phyloP scores from a whole-genome alignment of 1,284 basidiomycete species.

The Polyporus tsugae region DNA sequence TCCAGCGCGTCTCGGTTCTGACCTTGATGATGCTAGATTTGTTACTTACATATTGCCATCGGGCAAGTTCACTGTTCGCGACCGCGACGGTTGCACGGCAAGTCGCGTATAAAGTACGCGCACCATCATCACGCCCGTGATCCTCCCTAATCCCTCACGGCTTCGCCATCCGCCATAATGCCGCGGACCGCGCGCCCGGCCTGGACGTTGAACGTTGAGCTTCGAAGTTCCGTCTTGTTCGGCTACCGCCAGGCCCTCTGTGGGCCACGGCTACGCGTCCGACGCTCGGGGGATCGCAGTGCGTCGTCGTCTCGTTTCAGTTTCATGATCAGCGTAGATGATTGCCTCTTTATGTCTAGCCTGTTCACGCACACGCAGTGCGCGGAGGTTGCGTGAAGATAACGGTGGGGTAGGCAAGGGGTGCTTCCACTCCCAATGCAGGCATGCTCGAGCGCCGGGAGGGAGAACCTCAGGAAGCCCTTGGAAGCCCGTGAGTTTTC shows the following conservation, averaged over 20 bases:
- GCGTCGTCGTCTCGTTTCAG: neutral
- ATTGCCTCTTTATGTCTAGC: neutral
- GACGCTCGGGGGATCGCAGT: slow-evolving; percentile 4
- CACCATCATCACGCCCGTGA: neutral
- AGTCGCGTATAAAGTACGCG: neutral
- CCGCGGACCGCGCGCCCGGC: neutral
- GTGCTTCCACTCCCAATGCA: neutral
- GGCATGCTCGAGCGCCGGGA: neutral
- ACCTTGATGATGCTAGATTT: neutral
- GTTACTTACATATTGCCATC: neutral
- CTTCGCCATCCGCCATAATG: neutral
- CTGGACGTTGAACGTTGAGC: neutral
- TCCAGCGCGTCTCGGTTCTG: neutral
- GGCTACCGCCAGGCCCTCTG: neutral
- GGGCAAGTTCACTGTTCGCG: neutral
- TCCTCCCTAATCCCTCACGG: neutral
- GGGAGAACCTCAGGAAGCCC: slow-evolving; percentile 11
- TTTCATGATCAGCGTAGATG: neutral
- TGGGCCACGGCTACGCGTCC: neutral
- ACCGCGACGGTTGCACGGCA: neutral
- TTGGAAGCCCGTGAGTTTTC: neutral
- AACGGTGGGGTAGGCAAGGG: neutral
- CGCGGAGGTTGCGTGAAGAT: neutral
- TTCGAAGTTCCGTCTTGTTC: neutral
- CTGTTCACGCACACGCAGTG: neutral